A percentile compares a stretch with the other conserved stretches of the same genome.
phyloP scores from a whole-genome alignment of 345 rosid genomes.

The Limnanthes douglasii region DNA sequence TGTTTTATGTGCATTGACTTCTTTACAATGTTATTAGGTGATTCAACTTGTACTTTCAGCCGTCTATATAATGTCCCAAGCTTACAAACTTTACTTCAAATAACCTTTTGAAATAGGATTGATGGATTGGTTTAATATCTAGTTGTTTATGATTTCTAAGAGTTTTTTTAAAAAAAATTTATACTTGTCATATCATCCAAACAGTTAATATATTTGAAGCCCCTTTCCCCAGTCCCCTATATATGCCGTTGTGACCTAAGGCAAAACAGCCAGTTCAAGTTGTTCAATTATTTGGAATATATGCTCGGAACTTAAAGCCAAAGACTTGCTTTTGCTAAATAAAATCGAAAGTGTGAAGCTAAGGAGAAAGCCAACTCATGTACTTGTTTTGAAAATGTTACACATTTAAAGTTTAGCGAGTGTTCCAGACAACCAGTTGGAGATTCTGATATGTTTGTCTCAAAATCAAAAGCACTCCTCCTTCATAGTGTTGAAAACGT shows the following conservation, averaged over 20 bases:
- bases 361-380: constrained; percentile 9
- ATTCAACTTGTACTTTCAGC: neutral
- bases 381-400: constrained; percentile 11
- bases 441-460: constrained; percentile 10
- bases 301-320: constrained; percentile 2
- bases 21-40: neutral
- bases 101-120: constrained; percentile 4
- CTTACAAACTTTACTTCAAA: neutral
- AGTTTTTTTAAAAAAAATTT: neutral
- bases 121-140: constrained; percentile 5
- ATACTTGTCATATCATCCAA: constrained; percentile 14
- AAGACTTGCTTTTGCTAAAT: constrained; percentile 15
- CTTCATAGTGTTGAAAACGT: constrained; percentile 12
- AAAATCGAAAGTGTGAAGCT: constrained; percentile 14
- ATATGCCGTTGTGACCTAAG: no score
- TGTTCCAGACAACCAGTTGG: constrained; percentile 10
- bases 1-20: neutral
- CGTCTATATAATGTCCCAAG: no score
- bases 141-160: constrained; percentile 4
- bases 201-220: constrained; percentile 10
- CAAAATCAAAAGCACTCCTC: constrained; percentile 9
- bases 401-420: constrained; percentile 10
- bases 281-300: constrained; percentile 6
- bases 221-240: constrained; percentile 2
- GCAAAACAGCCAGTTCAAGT: constrained; percentile 4